Evolutionary conservation across 176 grass and related monocot species (phyloP).

Genomic region (Miscanthus lutarioriparius): DNA sequence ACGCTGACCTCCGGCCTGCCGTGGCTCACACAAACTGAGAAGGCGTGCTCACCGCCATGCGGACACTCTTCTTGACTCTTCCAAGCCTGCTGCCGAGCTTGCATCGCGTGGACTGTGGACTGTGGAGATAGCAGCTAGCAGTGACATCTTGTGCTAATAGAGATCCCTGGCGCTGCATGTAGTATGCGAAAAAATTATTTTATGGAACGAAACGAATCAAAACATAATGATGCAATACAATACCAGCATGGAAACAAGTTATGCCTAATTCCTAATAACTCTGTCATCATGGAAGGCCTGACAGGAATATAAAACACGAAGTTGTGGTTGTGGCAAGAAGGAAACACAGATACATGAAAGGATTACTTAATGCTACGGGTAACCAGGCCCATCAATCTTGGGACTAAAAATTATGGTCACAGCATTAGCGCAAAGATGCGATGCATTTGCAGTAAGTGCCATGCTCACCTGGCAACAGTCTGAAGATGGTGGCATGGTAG

Average conservation of each 20-base stretch:
- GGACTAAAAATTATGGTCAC: not conserved
- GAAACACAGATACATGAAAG: not conserved
- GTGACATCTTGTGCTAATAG: not conserved
- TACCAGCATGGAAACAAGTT: too few species aligned
- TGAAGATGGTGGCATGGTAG: not conserved
- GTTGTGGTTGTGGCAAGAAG: not conserved
- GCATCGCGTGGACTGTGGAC: not conserved
- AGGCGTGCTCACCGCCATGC: too few species aligned
- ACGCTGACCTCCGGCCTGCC: slow-evolving; percentile 4
- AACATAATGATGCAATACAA: not conserved
- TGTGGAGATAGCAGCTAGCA: not conserved
- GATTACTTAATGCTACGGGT: not conserved
- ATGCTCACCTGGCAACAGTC: not conserved
- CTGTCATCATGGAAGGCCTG: not conserved
- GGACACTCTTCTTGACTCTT: not conserved
- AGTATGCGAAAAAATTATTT: too few species aligned
- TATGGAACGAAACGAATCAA: too few species aligned
- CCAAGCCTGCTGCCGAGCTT: not conserved
- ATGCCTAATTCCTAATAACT: too few species aligned
- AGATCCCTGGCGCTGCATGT: not conserved
- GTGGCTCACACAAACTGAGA: not conserved
- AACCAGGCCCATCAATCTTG: not conserved
- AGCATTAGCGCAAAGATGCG: not conserved
- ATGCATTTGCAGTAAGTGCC: not conserved
- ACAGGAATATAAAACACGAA: not conserved